Conservation (phyloP, 192 early-diverging fungal genomes). For the Umbelopsis vinacea region DNA sequence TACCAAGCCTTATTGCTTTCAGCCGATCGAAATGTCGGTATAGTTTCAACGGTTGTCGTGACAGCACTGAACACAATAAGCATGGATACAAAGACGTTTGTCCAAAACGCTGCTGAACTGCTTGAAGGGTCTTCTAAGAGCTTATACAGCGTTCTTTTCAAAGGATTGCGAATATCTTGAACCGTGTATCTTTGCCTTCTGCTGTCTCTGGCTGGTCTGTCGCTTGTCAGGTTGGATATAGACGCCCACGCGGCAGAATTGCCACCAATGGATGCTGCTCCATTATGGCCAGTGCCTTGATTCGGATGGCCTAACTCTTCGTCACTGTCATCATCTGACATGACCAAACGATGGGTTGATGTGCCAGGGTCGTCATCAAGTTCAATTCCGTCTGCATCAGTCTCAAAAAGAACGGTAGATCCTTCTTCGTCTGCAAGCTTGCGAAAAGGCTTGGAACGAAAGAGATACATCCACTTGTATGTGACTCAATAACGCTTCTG, state of each 20-base stretch:
- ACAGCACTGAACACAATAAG: constrained; percentile 75
- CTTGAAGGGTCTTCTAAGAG: constrained; percentile 82
- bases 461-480: constrained; percentile 6
- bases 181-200: constrained; percentile 9
- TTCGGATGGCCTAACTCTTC: not conserved
- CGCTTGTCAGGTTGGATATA: constrained; percentile 14
- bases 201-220: not conserved
- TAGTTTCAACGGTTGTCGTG: constrained; percentile 80
- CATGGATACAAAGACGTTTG: constrained; percentile 75
- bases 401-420: constrained; percentile 18
- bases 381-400: constrained; percentile 3
- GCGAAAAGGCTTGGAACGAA: constrained; percentile 19
- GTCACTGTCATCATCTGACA: constrained; percentile 8
- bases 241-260: constrained; percentile 12
- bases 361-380: not conserved
- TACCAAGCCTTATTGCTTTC: constrained; percentile 58
- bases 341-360: not conserved
- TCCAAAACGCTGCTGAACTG: constrained; percentile 67
- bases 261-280: not conserved
- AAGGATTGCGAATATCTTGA: constrained; percentile 28
- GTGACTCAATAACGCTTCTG: not conserved
- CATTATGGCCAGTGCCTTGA: not conserved
- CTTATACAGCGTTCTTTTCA: constrained; percentile 67
- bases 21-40: constrained; percentile 69
- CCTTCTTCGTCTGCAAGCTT: constrained; percentile 21